These are phyloP conservation scores for Podospora fimiseda DNA, from an alignment of 495 filamentous ascomycete genomes.

Conservation along the genomic window DNA sequence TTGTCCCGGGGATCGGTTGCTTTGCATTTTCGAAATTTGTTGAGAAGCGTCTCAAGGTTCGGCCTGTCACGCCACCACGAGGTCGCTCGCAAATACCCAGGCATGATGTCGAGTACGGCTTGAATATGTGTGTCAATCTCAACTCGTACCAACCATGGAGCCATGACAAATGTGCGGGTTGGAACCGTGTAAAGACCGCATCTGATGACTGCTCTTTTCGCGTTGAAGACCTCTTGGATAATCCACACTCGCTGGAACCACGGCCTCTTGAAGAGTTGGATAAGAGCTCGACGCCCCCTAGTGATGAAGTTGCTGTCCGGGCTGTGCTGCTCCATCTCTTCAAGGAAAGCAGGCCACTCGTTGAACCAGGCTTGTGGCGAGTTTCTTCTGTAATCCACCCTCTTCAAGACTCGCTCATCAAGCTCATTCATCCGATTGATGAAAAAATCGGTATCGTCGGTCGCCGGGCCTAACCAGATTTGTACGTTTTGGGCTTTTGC, in stretches of 20 bases:
- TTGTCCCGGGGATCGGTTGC: conserved; percentile 27
- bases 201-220: background rate
- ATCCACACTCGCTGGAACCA: conserved; percentile 24
- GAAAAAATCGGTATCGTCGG: background rate
- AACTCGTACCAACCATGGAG: conserved; percentile 19
- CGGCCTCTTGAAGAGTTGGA: background rate
- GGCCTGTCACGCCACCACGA: conserved; percentile 27
- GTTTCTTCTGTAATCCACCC: background rate
- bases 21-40: conserved; percentile 24
- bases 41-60: conserved; percentile 24
- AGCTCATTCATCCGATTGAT: background rate
- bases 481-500: background rate
- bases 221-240: conserved; percentile 17
- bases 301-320: background rate
- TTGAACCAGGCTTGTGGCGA: background rate
- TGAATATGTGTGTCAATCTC: conserved; percentile 12
- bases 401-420: background rate
- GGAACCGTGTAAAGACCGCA: conserved; percentile 25
- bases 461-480: background rate
- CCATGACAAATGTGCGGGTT: conserved; percentile 21
- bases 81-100: conserved; percentile 13
- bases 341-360: background rate
- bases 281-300: conserved; percentile 11
- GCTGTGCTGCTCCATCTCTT: background rate
- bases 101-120: conserved; percentile 34